Evolutionary conservation across 2,329 filamentous ascomycete species (phyloP), one percentile per base, ranked within the genome.

Genomic region (Botrytis tulipae): DNA sequence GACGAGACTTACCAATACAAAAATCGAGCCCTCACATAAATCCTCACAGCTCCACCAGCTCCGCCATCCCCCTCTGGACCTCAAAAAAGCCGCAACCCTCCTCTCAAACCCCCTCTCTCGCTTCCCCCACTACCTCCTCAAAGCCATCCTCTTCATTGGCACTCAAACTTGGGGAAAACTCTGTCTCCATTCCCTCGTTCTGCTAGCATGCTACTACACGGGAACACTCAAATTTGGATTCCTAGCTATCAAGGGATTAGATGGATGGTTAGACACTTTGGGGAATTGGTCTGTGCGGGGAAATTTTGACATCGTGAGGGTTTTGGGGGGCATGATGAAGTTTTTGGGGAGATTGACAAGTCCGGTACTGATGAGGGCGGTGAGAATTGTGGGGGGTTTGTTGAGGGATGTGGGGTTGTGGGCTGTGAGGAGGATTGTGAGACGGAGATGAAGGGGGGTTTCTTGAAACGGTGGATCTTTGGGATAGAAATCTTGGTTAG

Each of bases 381-480:
- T 54, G 14, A 42, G 25, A 8, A 18, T 12, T 16, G 29, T 32
- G 22, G 48, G 35, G 6, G 25, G 18, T 1, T 1, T 51, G 18
- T 32, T 68, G 35, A 57, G 14, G 20, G 0, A 6, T 14, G 4
- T n/a, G 9, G 25, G 40, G 4, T 14, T 32, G 8, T 35, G 18
- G 29, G 16, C 9, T 65, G 29, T 29, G 10, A 32, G 18, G 16
- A 12, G 6, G n/a, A 46, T 65, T 22, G 20, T 35, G n/a, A 32
- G 14, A 9, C 14, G 6, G n/a, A 3, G 14, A 3, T 54, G 25
- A 54, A 29, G 51, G 14, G 14, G 3, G 14, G 1, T 18, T 29
- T 3, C 0, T 3, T 18, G 3, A 0, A 14, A 8, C 8, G n/a
- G 3, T 29, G 6, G 3, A 29, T 18, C 9, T 29, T 54, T 16